Evolutionary conservation across 2,329 filamentous ascomycete genomes (phyloP), one percentile per base, ranked within the genome.

Genomic region (Knufia fluminis): DNA sequence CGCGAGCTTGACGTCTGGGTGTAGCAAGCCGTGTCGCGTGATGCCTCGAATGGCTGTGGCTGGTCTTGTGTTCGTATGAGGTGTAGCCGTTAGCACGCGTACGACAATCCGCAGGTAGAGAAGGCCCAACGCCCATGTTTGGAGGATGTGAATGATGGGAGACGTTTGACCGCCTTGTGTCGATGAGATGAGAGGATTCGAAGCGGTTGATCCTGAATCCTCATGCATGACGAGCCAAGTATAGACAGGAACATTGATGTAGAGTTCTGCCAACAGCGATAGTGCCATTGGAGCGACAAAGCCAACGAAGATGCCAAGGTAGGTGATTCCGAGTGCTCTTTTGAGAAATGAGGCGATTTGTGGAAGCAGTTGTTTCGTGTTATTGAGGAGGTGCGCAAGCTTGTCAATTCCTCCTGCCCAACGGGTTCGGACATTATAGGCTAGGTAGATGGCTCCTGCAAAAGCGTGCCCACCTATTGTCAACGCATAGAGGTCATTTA

Each of bases 401-500:
- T 55, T 56, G 7, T 35, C 28, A 4, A 41, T 16, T 7, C 14
- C 23, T 22, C 16, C 33, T 10, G 17, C 20, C 44, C 44, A 46
- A n/a, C 20, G 33, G 19, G 35, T 28, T 17, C 14, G 19, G 22
- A 48, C 10, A 2, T 31, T 12, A 20, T 41, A 69, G 23, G 75
- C 57, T 36, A 77, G 67, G 63, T 90, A 94, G 2, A 78, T 70
- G 1, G 79, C 61, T 3, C 78, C 80, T 9, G 86, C 87, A 3
- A 95, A 73, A 22, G 88, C 72, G 63, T 94, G 95, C 35, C 94
- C 77, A 12, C 92, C 92, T 24, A 92, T 81, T 46, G 88, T 94
- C 65, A 96, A 95, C 10, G 92, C 91, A 61, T 98, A 97, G 22
- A 98, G 85, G 64, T 98, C 92, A 66, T 97, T 98, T 62, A 91